Evolutionary conservation across 345 rosid species (phyloP).

Genomic region (Melastoma malabathricum): DNA sequence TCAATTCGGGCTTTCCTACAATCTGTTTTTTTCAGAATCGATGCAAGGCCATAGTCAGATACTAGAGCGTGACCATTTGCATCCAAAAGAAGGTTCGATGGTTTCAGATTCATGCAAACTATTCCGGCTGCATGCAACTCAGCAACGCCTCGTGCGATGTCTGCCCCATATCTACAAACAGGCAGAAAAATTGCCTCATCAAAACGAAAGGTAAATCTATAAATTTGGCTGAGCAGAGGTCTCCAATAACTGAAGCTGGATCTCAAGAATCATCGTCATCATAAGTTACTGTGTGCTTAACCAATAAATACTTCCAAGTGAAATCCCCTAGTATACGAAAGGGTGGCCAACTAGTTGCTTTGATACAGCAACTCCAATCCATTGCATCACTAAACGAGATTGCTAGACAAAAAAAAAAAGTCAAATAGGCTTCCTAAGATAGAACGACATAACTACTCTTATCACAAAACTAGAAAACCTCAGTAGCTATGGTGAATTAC

Average conservation of each 20-base stretch:
- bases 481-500: too few species aligned
- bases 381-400: neutral
- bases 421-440: too few species aligned
- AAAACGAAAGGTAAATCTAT: conserved; percentile 11
- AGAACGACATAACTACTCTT: too few species aligned
- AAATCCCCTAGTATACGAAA: too few species aligned
- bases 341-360: too few species aligned
- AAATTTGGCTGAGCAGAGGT: conserved; percentile 2
- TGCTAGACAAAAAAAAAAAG: neutral
- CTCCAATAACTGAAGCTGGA: neutral
- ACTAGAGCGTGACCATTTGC: conserved; percentile 72
- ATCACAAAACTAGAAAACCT: too few species aligned
- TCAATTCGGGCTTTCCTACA: conserved; percentile 60
- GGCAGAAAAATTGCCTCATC: conserved; percentile 12
- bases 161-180: conserved; percentile 83
- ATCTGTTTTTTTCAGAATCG: conserved; percentile 75
- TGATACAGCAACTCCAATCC: too few species aligned
- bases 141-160: conserved; percentile 82
- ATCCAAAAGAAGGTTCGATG: conserved; percentile 89
- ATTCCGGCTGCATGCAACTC: conserved; percentile 98
- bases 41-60: conserved; percentile 88
- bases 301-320: too few species aligned
- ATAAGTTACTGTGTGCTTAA: too few species aligned
- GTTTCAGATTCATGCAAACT: conserved; percentile 89
- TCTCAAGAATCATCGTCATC: too few species aligned